Base-by-base conservation (phyloP, 495 filamentous ascomycete genomes). In the Penicillium dipodomyicola region DNA sequence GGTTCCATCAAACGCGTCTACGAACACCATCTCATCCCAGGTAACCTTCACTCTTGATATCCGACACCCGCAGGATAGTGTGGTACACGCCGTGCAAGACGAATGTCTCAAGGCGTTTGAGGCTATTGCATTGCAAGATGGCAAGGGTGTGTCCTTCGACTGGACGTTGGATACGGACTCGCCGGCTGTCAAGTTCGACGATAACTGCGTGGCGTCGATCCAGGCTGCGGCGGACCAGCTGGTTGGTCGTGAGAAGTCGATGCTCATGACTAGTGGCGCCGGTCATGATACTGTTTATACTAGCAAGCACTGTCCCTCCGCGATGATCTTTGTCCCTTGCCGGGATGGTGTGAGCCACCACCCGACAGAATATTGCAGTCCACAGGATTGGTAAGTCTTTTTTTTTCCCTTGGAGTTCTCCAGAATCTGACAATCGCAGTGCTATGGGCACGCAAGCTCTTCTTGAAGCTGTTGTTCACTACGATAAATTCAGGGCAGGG, bases 31-130 rank as follows among this genome's bases (percentile, higher is more conserved):
- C 14, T 84, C 87, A 0, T 84, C 85, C 0, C 67, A 72, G 19
- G 87, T 88, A 25, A 72, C 75, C 14, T 89, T 91, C 60, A 84
- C 80, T 3, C 73, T 91, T 14, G 88, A 92, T 57, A 81, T 91
- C 43, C 81, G 89, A 19, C 77, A 84, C 4, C 80, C 80, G 3
- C 59, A 78, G 6, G 84, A 90, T 60, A 65, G 61, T 12, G 82
- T 76, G 2, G 72, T 91, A 4, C 69, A 79, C 9, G 58, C 67
- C 8, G 67, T 88, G 15, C 80, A 86, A 58, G 61, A 77, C 8
- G 64, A 72, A 20, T 73, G 67, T 30, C 73, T 70, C 14, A 39
- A 54, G 0, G 73, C 74, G 17, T 87, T 88, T 65, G 61, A 63
- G 3, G 58, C 56, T 5, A 82, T 87, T 47, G 80, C 81, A 10